Base-by-base conservation (phyloP, 129 eudicot genomes). In the Artemisia annua region DNA sequence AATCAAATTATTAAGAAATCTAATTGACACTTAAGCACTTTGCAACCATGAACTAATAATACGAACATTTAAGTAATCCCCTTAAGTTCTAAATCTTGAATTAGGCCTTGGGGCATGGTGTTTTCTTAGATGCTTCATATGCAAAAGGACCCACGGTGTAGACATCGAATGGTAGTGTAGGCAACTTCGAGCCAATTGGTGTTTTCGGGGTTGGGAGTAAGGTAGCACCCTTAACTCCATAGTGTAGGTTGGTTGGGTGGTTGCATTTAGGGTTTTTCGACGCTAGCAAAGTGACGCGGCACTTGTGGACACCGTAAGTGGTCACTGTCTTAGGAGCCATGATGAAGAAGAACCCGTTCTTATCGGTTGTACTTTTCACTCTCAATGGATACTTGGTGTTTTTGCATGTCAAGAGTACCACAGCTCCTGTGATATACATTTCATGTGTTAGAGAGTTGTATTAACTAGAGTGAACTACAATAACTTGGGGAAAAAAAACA, bases 291-390 rank as follows among this genome's bases (percentile, higher is more conserved):
- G 63, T 79, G 53, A 83, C 98, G 65, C 60, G 77, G 86, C 98
- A 94, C 63, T 84, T 87, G 88, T 84, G 92, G 68, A 62, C 76
- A 5, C 83, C 93, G 5, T 66, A 78, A 4, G 96, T 85, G 59
- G 89, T 86, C 28, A 94, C 32, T 13, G 74, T 77, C 71, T 81
- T 69, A 39, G 98, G 93, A 15, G 83, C 82, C 75, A 74, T 74
- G 61, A 94, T 75, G 81, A 79, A 83, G 85, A 90, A 94, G 89
- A 82, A 94, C 1, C 98, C 98, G 13, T 90, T 84, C 71, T 86
- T 90, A 86, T 94, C 97, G 11, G 97, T 90, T 54, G 50, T 84
- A 12, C 73, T 56, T 2, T 77, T 57, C 1, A 63, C 66, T 11
- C 51, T 76, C 32, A 81, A n/a, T 11, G 75, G 62, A 58, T 65